A percentile compares a stretch with the other conserved stretches of the same genome.
Conservation (phyloP, 148 eudicot species). For the Salicornia ramosissima region DNA sequence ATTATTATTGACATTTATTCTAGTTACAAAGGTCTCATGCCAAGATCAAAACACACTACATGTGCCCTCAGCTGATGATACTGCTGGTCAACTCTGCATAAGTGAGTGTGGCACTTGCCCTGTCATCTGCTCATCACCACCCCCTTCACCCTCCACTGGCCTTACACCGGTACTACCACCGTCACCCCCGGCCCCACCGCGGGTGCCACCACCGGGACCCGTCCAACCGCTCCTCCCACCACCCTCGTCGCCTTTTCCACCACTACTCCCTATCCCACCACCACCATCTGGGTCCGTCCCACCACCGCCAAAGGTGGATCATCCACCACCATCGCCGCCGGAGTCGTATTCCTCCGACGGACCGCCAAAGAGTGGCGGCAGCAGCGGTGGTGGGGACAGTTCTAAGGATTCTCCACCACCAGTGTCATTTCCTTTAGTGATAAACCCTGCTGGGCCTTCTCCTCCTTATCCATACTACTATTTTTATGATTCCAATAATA, state of each 20-base stretch:
- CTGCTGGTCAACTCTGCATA: conserved; percentile 52
- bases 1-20: not conserved
- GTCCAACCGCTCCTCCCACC: conserved; percentile 24
- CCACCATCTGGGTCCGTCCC: conserved; percentile 23
- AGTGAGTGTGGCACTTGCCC: conserved; percentile 83
- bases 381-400: conserved; percentile 11
- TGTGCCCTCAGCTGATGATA: conserved; percentile 12
- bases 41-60: conserved; percentile 20
- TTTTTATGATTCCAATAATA: conserved; percentile 53
- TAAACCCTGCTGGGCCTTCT: conserved; percentile 34
- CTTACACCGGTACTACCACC: conserved; percentile 8
- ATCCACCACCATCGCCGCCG: not conserved
- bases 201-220: conserved; percentile 14
- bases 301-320: conserved; percentile 20
- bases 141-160: conserved; percentile 7
- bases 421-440: conserved; percentile 29
- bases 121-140: conserved; percentile 66
- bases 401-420: conserved; percentile 29
- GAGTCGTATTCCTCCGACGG: conserved; percentile 9
- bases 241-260: conserved; percentile 23
- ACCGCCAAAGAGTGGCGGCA: conserved; percentile 8
- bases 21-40: conserved; percentile 10
- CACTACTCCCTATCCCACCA: conserved; percentile 23
- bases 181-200: conserved; percentile 20
- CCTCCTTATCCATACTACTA: conserved; percentile 78